Percentiles rank a stretch among this genome's conserved stretches.
Conservation (phyloP, 768 basidiomycete species). For the Trametes elegans region DNA sequence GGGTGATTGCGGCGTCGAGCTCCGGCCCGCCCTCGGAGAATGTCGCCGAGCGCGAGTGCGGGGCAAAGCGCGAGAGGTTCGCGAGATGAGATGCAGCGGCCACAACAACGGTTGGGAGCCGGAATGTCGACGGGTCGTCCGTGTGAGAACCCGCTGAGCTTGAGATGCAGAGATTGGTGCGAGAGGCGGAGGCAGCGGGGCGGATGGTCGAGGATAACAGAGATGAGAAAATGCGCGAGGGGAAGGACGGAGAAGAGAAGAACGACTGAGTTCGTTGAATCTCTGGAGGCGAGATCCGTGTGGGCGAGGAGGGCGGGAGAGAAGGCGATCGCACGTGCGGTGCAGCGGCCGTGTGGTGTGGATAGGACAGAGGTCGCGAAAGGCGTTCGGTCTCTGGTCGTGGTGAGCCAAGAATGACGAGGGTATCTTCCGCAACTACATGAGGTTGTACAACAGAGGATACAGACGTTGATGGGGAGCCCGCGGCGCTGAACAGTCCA, state of each 20-base stretch:
- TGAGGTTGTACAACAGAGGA: not conserved
- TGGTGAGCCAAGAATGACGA: slow-evolving; percentile 37
- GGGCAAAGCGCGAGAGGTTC: slow-evolving; percentile 8
- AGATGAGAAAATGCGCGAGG: slow-evolving; percentile 51
- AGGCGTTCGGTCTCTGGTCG: slow-evolving; percentile 4
- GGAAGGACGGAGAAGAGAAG: slow-evolving; percentile 44
- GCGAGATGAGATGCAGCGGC: slow-evolving; percentile 4
- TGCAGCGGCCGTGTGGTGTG: slow-evolving; percentile 5
- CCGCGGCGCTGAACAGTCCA: no score
- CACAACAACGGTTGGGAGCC: not conserved
- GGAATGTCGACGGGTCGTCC: not conserved
- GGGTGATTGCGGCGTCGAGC: slow-evolving; percentile 30
- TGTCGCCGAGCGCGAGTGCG: slow-evolving; percentile 16
- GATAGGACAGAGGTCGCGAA: slow-evolving; percentile 13
- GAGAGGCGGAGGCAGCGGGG: slow-evolving; percentile 4
- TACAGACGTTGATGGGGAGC: not conserved
- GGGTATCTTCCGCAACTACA: not conserved
- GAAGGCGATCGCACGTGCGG: slow-evolving; percentile 34
- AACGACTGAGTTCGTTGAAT: slow-evolving; percentile 38
- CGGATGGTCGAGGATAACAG: slow-evolving; percentile 34
- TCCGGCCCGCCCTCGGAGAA: not conserved
- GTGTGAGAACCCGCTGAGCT: slow-evolving; percentile 1
- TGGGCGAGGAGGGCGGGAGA: slow-evolving; percentile 31
- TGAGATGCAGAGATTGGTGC: not conserved
- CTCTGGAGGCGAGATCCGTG: slow-evolving; percentile 34